Conservation (phyloP, 495 filamentous ascomycete species). For the Tuber brumale region DNA sequence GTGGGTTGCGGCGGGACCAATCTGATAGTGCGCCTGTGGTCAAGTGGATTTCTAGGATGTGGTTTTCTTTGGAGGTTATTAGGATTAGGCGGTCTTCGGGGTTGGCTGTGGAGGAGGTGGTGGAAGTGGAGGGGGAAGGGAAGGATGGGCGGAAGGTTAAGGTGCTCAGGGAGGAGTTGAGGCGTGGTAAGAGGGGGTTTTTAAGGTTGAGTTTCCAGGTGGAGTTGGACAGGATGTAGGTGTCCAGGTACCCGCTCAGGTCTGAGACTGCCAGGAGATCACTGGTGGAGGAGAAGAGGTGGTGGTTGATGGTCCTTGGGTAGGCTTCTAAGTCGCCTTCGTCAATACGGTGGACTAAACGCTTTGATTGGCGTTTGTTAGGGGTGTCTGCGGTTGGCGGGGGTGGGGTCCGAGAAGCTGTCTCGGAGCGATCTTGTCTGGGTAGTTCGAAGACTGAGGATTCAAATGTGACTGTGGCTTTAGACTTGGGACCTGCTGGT, state of each 20-base stretch:
- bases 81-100: constrained; percentile 60
- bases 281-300: constrained; percentile 75
- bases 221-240: constrained; percentile 62
- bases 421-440: constrained; percentile 41
- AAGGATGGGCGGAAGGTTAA: constrained; percentile 65
- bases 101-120: constrained; percentile 44
- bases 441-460: constrained; percentile 45
- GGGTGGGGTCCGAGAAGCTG: constrained; percentile 47
- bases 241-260: constrained; percentile 78
- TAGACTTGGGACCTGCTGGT: constrained; percentile 53
- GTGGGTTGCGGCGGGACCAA: constrained; percentile 79
- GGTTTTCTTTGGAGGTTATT: constrained; percentile 65
- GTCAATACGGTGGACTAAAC: constrained; percentile 15
- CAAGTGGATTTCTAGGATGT: constrained; percentile 66
- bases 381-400: constrained; percentile 8
- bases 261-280: constrained; percentile 70
- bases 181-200: constrained; percentile 66
- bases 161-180: constrained; percentile 61
- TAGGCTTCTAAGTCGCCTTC: constrained; percentile 71
- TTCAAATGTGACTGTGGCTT: constrained; percentile 47
- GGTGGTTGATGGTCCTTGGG: constrained; percentile 64
- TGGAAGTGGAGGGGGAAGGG: constrained; percentile 35
- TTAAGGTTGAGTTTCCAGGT: constrained; percentile 63
- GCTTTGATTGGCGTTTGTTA: constrained; percentile 24
- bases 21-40: constrained; percentile 64